Percentiles rank a stretch among this genome's conserved stretches.
Evolutionary conservation across 176 grass and related monocot species (phyloP).

Genomic region (Eleusine indica): DNA sequence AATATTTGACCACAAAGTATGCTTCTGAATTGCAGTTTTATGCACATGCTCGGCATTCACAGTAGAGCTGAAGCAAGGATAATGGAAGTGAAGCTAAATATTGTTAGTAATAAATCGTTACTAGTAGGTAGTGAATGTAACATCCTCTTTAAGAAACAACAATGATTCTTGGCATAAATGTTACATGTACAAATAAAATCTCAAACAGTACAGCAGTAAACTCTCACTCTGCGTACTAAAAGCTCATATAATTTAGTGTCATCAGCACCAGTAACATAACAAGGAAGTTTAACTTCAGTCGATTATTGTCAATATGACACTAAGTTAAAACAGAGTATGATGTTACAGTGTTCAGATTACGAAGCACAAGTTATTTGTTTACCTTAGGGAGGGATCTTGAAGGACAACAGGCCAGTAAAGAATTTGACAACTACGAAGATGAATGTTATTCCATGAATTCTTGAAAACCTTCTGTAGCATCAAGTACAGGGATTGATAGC

Average conservation of each 20-base stretch:
- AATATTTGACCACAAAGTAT: slow-evolving; percentile 75
- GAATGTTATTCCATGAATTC: slow-evolving; percentile 72
- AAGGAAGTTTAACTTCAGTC: slow-evolving; percentile 12
- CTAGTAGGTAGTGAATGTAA: slow-evolving; percentile 24
- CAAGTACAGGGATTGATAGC: slow-evolving; percentile 38
- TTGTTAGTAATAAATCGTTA: slow-evolving; percentile 22
- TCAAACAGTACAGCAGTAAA: slow-evolving; percentile 16
- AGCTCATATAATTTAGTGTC: too few species aligned
- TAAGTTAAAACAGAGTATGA: not conserved
- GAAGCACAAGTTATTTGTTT: slow-evolving; percentile 24
- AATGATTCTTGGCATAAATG: slow-evolving; percentile 11
- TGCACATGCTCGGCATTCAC: slow-evolving; percentile 71
- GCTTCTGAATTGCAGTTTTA: slow-evolving; percentile 69
- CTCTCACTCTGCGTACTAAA: not conserved
- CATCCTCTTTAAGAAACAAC: slow-evolving; percentile 17
- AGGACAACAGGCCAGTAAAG: slow-evolving; percentile 94
- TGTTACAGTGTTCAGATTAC: slow-evolving; percentile 7
- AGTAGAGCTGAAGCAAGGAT: slow-evolving; percentile 45
- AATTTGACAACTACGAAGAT: slow-evolving; percentile 80
- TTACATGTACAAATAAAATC: slow-evolving; percentile 34
- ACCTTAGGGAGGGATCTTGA: slow-evolving; percentile 67
- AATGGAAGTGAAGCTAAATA: slow-evolving; percentile 25
- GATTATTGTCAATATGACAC: slow-evolving; percentile 12
- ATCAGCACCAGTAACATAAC: not conserved
- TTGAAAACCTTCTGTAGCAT: slow-evolving; percentile 68